Conservation (phyloP, 208 protist genomes). For the Trypanosoma vivax region DNA sequence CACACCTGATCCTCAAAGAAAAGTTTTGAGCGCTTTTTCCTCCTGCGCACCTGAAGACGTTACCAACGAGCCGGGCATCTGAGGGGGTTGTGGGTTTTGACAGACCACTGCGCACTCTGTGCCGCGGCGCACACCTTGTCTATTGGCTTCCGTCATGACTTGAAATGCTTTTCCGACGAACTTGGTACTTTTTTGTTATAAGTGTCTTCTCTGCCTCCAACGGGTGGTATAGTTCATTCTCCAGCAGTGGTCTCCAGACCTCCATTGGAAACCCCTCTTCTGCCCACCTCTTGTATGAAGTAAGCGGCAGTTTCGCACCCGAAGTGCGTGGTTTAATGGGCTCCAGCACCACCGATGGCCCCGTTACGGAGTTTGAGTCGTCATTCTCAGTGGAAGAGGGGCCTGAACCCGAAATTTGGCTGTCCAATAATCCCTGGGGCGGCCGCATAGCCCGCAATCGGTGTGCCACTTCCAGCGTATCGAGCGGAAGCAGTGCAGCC, state of each 20-base stretch:
- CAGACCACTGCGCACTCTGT: no score
- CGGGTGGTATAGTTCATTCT: constrained; percentile 53
- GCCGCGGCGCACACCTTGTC: neutral
- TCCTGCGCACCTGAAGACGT: no score
- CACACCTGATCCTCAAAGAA: no score
- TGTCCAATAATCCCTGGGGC: constrained; percentile 10
- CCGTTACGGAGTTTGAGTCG: neutral
- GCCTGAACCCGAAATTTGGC: constrained; percentile 1
- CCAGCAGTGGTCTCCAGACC: constrained; percentile 44
- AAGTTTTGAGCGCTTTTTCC: no score
- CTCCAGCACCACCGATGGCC: neutral
- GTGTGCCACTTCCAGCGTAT: constrained; percentile 35
- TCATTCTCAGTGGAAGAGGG: no score
- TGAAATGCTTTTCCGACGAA: neutral
- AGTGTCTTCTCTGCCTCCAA: constrained; percentile 39
- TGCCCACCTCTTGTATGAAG: constrained; percentile 52
- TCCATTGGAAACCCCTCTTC: constrained; percentile 37
- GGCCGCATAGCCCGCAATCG: constrained; percentile 28
- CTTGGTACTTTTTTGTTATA: constrained; percentile 44
- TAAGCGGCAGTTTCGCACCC: constrained; percentile 2
- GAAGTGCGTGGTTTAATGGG: neutral
- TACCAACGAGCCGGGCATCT: no score
- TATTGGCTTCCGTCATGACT: neutral
- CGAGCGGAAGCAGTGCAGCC: constrained; percentile 46
- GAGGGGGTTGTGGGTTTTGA: no score